A percentile compares a stretch with the other conserved stretches of the same genome.
These are phyloP conservation scores for Candida glaebosa DNA, from an alignment of 805 yeast species.

Conservation along the genomic window DNA sequence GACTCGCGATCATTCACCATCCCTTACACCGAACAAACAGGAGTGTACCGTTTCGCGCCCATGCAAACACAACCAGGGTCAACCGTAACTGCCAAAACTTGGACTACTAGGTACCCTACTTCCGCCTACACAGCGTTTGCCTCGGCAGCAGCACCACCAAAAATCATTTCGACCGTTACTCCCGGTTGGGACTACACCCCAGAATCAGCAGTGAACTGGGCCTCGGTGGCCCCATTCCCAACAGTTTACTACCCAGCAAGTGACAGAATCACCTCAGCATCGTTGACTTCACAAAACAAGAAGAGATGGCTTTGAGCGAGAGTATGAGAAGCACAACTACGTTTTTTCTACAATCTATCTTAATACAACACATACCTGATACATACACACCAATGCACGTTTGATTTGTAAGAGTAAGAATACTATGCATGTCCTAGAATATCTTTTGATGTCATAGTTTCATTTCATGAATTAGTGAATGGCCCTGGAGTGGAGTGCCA, in stretches of 20 bases:
- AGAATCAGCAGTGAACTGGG: slow-evolving; percentile 62
- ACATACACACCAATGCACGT: neutral
- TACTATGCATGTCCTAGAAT: too few relatives aligned
- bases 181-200: slow-evolving; percentile 80
- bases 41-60: slow-evolving; percentile 78
- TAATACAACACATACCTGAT: neutral
- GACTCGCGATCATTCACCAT: slow-evolving; percentile 54
- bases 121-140: slow-evolving; percentile 57
- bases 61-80: slow-evolving; percentile 89
- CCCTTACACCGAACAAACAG: slow-evolving; percentile 77
- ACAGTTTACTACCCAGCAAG: slow-evolving; percentile 63
- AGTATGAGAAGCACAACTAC: neutral
- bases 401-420: too few relatives aligned
- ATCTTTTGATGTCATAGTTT: too few relatives aligned
- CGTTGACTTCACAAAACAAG: slow-evolving; percentile 30
- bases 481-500: too few relatives aligned
- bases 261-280: slow-evolving; percentile 41
- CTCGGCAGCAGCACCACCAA: slow-evolving; percentile 43
- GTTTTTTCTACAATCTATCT: neutral
- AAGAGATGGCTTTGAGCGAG: slow-evolving; percentile 30
- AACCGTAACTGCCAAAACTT: slow-evolving; percentile 59
- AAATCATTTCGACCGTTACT: slow-evolving; percentile 62
- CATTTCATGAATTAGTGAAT: too few relatives aligned
- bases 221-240: slow-evolving; percentile 68
- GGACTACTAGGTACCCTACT: slow-evolving; percentile 66